These are phyloP conservation scores for Puccinia novopanici DNA, from an alignment of 1,284 basidiomycete species.

Conservation along the genomic window DNA sequence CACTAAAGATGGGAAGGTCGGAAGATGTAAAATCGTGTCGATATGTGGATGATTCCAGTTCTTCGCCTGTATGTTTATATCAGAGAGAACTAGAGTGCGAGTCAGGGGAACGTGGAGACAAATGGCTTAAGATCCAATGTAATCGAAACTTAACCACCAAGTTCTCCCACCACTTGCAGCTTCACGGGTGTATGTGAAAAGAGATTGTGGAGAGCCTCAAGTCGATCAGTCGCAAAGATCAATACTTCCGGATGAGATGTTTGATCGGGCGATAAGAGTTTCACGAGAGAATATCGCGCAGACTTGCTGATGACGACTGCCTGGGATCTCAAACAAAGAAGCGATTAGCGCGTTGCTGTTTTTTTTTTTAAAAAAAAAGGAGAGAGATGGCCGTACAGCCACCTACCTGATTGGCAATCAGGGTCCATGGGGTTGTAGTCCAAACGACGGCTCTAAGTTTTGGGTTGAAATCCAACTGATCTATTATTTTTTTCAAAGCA, in stretches of 20 bases:
- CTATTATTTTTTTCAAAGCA: slow-evolving; percentile 59
- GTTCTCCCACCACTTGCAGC: slow-evolving; percentile 25
- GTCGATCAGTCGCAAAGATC: slow-evolving; percentile 46
- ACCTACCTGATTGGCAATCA: slow-evolving; percentile 87
- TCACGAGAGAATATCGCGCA: slow-evolving; percentile 38
- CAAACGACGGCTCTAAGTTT: slow-evolving; percentile 73
- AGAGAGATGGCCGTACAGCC: background rate
- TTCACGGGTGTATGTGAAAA: background rate
- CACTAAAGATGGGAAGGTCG: slow-evolving; percentile 62
- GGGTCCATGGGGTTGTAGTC: slow-evolving; percentile 98
- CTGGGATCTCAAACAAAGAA: background rate
- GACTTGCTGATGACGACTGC: slow-evolving; percentile 30
- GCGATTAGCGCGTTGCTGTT: background rate
- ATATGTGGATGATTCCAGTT: slow-evolving; percentile 72
- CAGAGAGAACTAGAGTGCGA: slow-evolving; percentile 55
- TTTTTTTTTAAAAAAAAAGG: background rate
- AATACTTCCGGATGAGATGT: slow-evolving; percentile 19
- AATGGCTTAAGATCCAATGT: background rate
- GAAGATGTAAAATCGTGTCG: slow-evolving; percentile 63
- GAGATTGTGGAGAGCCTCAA: slow-evolving; percentile 20
- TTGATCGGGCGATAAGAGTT: background rate
- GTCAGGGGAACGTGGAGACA: background rate
- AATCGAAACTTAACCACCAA: slow-evolving; percentile 37
- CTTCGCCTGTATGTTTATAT: slow-evolving; percentile 66
- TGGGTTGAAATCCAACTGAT: background rate